These are phyloP conservation scores for Amanita muscaria DNA, from an alignment of 768 basidiomycete species.

Conservation along the genomic window DNA sequence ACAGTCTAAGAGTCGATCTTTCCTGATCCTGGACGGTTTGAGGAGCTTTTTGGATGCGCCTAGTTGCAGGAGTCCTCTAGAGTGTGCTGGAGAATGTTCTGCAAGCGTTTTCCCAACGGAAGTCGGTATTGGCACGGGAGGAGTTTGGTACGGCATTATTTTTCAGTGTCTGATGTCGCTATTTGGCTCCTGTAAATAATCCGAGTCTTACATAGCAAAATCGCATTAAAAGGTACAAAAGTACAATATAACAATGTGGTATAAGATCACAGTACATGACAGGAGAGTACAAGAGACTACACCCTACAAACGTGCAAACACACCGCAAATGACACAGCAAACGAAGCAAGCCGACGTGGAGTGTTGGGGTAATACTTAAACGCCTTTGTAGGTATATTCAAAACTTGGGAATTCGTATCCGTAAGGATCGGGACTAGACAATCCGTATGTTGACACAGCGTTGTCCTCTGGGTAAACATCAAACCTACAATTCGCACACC, in stretches of 20 bases:
- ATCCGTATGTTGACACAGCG: conserved; percentile 50
- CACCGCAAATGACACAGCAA: background rate
- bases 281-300: background rate
- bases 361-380: conserved; percentile 8
- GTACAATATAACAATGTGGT: background rate
- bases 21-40: conserved; percentile 55
- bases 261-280: conserved; percentile 7
- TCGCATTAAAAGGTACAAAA: background rate
- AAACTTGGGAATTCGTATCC: conserved; percentile 72
- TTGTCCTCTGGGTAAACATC: conserved; percentile 75
- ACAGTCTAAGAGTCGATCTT: conserved; percentile 40
- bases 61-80: conserved; percentile 15
- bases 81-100: conserved; percentile 11
- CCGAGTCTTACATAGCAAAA: background rate
- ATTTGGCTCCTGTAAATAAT: conserved; percentile 29
- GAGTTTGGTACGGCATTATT: conserved; percentile 33
- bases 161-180: conserved; percentile 34
- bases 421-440: conserved; percentile 46
- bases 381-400: conserved; percentile 44
- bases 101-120: conserved; percentile 15
- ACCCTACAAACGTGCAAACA: background rate
- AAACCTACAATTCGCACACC: conserved; percentile 37
- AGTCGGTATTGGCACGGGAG: conserved; percentile 24
- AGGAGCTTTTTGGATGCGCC: conserved; percentile 45
- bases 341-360: background rate